Evolutionary conservation across 2,329 filamentous ascomycete genomes (phyloP), one percentile per base, ranked within the genome.

Genomic region (Parascedosporium putredinis): DNA sequence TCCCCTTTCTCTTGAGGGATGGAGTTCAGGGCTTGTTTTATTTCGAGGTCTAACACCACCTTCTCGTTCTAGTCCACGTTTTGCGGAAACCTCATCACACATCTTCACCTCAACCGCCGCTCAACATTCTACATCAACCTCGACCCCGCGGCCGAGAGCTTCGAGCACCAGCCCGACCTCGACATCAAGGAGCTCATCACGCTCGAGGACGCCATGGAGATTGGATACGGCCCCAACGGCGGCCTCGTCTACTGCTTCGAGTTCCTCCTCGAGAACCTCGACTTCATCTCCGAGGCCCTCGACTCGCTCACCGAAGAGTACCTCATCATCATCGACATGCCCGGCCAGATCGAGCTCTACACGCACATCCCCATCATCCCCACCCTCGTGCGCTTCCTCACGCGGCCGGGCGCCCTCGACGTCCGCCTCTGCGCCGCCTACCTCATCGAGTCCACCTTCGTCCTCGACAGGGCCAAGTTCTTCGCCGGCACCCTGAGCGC

Each of bases 101-200:
- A 97, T 62, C 83, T 97, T 23, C 83, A 88, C 59, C 86, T 89
- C 63, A 90, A 88, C 67, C 86, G 88, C 50, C 86, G 90, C n/a
- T 94, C 89, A 46, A 87, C 86, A 67, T 95, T 94, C 76, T 98
- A 97, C 69, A 85, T 98, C 64, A 98, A 98, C 70, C 88, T 98
- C 60, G 93, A 98, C 66, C 93, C 93, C 5, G 93, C 93, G 51
- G 93, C 93, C 63, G 90, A 96, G 68, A 77, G 83, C 45, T 97
- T 98, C 67, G 83, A 84, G 61, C 95, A 95, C 69, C 76, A 87
- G 58, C 93, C 90, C 20, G 90, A 95, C 65, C 81, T 95, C 60
- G 90, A 96, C 67, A 96, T 96, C 74, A 91, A 89, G 66, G 89
- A 96, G 59, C 79, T 96, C 55, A 95, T 96, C 67, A 88, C 85